Evolutionary conservation across 1,284 basidiomycete species (phyloP).

Genomic region (Ganoderma meredithae): DNA sequence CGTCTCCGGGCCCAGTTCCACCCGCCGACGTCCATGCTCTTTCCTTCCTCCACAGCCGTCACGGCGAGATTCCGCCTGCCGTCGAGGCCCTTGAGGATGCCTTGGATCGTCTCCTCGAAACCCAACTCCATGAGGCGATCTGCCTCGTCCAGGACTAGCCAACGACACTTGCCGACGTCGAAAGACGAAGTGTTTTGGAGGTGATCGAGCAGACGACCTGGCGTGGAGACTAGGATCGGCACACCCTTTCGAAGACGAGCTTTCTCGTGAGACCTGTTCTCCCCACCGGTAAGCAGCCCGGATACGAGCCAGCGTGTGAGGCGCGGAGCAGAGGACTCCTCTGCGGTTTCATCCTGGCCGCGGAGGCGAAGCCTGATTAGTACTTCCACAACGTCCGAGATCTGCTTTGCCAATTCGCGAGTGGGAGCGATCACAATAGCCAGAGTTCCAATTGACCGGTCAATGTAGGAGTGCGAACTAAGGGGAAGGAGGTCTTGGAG

Average conservation of each 20-base stretch:
- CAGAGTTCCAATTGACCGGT: conserved; percentile 87
- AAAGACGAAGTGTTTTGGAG: conserved; percentile 88
- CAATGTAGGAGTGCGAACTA: conserved; percentile 87
- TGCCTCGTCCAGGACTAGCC: conserved; percentile 97
- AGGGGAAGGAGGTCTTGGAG: conserved; percentile 94
- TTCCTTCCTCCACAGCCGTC: conserved; percentile 76
- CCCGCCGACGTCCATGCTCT: conserved; percentile 76
- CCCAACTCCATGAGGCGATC: conserved; percentile 85
- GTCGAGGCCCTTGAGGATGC: conserved; percentile 88
- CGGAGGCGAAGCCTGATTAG: conserved; percentile 80
- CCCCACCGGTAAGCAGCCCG: conserved; percentile 86
- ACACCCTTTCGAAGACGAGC: conserved; percentile 75
- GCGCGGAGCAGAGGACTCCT: conserved; percentile 56
- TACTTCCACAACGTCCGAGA: conserved; percentile 74
- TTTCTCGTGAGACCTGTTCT: conserved; percentile 79
- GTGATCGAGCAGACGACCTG: conserved; percentile 78
- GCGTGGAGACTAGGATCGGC: conserved; percentile 76
- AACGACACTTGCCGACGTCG: conserved; percentile 92
- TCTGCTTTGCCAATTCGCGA: conserved; percentile 95
- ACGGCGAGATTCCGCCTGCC: conserved; percentile 79
- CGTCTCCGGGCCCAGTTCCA: conserved; percentile 86
- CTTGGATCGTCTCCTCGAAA: conserved; percentile 71
- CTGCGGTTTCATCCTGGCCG: conserved; percentile 60
- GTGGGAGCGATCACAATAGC: conserved; percentile 96
- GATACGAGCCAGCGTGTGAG: conserved; percentile 95